Percentiles rank a stretch among this genome's conserved stretches.
phyloP scores from a whole-genome alignment of 192 early-diverging fungal genomes.

The Linderina pennispora region DNA sequence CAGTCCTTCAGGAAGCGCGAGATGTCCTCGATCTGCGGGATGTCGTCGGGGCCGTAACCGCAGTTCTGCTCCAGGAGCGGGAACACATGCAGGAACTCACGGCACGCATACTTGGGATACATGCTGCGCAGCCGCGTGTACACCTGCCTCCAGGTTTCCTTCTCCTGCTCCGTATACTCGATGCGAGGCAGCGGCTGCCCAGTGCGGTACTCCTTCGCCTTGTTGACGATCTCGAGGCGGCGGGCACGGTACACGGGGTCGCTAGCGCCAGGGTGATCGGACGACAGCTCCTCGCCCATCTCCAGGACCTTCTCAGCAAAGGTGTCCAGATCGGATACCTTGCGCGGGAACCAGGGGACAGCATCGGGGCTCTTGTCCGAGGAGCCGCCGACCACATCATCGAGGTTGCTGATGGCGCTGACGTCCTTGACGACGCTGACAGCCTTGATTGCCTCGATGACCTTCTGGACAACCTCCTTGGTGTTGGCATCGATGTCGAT shows the following conservation, averaged over 20 bases:
- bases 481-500: slow-evolving; percentile 76
- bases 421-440: slow-evolving; percentile 64
- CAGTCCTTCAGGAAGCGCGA: slow-evolving; percentile 88
- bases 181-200: slow-evolving; percentile 77
- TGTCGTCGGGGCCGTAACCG: slow-evolving; percentile 72
- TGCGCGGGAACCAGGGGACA: slow-evolving; percentile 93
- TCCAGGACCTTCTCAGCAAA: slow-evolving; percentile 90
- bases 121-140: slow-evolving; percentile 67
- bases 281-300: slow-evolving; percentile 83
- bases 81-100: slow-evolving; percentile 86
- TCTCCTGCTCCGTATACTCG: slow-evolving; percentile 75
- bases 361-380: slow-evolving; percentile 1
- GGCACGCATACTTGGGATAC: slow-evolving; percentile 84
- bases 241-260: slow-evolving; percentile 81
- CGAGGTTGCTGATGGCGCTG: slow-evolving; percentile 22
- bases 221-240: slow-evolving; percentile 73
- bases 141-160: slow-evolving; percentile 77
- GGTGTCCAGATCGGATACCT: slow-evolving; percentile 82
- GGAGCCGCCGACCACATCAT: no score
- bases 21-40: slow-evolving; percentile 86
- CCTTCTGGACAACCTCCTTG: slow-evolving; percentile 53
- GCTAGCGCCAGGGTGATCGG: slow-evolving; percentile 91
- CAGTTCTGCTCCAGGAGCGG: slow-evolving; percentile 89
- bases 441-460: slow-evolving; percentile 56
- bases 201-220: slow-evolving; percentile 70